Evolutionary conservation across 768 basidiomycete genomes (phyloP).

Genomic region (Lactarius indigo): DNA sequence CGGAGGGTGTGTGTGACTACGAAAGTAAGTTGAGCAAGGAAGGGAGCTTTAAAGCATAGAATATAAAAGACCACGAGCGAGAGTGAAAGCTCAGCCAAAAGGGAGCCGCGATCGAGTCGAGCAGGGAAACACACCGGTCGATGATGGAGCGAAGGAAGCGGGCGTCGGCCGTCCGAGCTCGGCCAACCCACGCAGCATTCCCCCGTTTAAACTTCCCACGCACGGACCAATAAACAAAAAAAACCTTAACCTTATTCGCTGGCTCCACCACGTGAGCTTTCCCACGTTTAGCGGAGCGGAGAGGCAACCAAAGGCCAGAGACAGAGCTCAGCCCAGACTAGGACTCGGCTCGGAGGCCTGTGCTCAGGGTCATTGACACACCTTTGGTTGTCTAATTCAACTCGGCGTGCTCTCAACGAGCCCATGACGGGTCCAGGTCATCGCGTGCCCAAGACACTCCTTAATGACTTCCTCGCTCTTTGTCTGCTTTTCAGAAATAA

Average conservation of each 20-base stretch:
- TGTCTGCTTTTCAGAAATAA: background rate
- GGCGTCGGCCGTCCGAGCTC: conserved; percentile 29
- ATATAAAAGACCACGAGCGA: conserved; percentile 33
- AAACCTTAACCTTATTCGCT: conserved; percentile 27
- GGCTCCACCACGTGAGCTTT: conserved; percentile 15
- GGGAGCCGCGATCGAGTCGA: conserved; percentile 29
- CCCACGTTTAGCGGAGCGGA: conserved; percentile 9
- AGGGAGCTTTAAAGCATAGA: conserved; percentile 22
- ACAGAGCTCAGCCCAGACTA: background rate
- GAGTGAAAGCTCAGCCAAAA: conserved; percentile 37
- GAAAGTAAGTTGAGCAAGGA: conserved; percentile 3
- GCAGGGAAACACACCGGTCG: conserved; percentile 25
- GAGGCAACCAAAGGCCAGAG: background rate
- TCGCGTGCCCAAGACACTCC: conserved; percentile 3
- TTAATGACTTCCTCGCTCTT: background rate
- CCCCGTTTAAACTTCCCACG: conserved; percentile 26
- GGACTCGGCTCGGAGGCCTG: background rate
- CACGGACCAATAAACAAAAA: conserved; percentile 26
- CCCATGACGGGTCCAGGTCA: conserved; percentile 4
- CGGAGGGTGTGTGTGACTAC: conserved; percentile 27
- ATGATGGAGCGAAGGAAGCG: conserved; percentile 30
- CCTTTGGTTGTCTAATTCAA: conserved; percentile 5
- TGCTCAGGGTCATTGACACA: conserved; percentile 3
- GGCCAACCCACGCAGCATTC: conserved; percentile 26
- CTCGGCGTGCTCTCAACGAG: conserved; percentile 11